Evolutionary conservation across 1,284 basidiomycete genomes (phyloP).

Genomic region (Hemileia vastatrix): DNA sequence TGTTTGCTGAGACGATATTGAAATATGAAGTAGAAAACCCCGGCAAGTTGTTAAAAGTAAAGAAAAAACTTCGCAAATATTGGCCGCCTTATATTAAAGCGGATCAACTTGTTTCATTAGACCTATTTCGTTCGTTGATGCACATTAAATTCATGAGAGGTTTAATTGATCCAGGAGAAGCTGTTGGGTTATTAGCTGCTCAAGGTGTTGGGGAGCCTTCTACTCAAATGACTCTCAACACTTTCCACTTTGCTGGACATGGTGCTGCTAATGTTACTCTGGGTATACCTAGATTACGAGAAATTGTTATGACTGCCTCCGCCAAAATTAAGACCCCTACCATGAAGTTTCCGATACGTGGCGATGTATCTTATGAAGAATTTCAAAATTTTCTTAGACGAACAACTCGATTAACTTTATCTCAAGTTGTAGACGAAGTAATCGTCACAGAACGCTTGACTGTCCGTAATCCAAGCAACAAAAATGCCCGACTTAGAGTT

Average conservation of each 20-base stretch:
- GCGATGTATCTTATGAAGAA: conserved; percentile 53
- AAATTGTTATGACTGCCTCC: conserved; percentile 99
- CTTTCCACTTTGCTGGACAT: conserved; percentile 98
- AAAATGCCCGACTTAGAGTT: conserved; percentile 58
- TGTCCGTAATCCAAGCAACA: conserved; percentile 53
- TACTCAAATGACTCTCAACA: conserved; percentile 99
- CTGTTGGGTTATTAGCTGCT: conserved; percentile 92
- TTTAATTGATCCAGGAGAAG: conserved; percentile 92
- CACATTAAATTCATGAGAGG: conserved; percentile 84
- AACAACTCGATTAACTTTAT: conserved; percentile 73
- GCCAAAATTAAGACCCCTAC: conserved; percentile 94
- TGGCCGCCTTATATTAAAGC: conserved; percentile 46
- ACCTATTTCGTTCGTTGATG: conserved; percentile 66
- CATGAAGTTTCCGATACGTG: conserved; percentile 76
- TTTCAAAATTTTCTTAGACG: conserved; percentile 78
- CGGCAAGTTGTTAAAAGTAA: conserved; percentile 59
- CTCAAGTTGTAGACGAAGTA: conserved; percentile 79
- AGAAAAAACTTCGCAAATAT: conserved; percentile 47
- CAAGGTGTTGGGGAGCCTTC: conserved; percentile 98
- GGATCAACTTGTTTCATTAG: conserved; percentile 52
- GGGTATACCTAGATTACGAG: conserved; percentile 94
- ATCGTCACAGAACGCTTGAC: conserved; percentile 69
- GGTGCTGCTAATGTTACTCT: conserved; percentile 98
- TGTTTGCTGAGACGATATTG: conserved; percentile 71
- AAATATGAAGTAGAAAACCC: conserved; percentile 73